phyloP scores from a whole-genome alignment of 805 yeast genomes.

The Wickerhamiella allomyrinae region DNA sequence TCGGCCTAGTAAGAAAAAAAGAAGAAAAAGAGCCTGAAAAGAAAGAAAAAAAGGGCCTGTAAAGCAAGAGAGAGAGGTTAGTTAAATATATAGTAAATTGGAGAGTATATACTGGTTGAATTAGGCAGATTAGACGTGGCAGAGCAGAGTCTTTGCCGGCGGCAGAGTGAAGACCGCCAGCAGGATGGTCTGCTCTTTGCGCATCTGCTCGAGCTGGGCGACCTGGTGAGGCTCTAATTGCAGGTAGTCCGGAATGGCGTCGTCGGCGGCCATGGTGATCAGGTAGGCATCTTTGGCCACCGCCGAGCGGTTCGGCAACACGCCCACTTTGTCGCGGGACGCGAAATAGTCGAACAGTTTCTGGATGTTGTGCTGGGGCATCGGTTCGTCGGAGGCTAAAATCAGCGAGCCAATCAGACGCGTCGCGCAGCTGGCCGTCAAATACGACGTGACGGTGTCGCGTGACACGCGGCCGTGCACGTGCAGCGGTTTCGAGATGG shows the following conservation, averaged over 20 bases:
- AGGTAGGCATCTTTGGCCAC: constrained; percentile 53
- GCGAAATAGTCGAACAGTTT: constrained; percentile 34
- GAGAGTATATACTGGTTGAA: no score
- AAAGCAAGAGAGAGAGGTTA: no score
- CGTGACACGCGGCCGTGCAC: constrained; percentile 10
- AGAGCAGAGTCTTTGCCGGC: background rate
- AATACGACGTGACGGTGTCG: background rate
- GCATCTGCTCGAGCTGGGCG: background rate
- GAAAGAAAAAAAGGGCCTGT: no score
- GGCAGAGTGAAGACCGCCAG: background rate
- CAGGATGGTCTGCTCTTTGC: background rate
- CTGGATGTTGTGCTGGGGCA: constrained; percentile 13
- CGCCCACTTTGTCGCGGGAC: constrained; percentile 41
- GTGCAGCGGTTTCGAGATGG: background rate
- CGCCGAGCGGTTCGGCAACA: constrained; percentile 34
- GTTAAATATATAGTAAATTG: no score
- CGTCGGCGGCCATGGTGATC: constrained; percentile 26
- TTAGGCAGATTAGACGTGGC: no score
- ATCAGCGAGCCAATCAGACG: constrained; percentile 42
- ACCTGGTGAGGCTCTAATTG: background rate
- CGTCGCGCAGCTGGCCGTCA: constrained; percentile 19
- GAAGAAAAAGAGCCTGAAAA: no score
- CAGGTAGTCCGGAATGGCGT: background rate
- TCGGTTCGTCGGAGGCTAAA: constrained; percentile 24
- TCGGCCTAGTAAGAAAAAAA: no score